Conservation (phyloP, 2,329 filamentous ascomycete species). For the Phialophora chinensis region DNA sequence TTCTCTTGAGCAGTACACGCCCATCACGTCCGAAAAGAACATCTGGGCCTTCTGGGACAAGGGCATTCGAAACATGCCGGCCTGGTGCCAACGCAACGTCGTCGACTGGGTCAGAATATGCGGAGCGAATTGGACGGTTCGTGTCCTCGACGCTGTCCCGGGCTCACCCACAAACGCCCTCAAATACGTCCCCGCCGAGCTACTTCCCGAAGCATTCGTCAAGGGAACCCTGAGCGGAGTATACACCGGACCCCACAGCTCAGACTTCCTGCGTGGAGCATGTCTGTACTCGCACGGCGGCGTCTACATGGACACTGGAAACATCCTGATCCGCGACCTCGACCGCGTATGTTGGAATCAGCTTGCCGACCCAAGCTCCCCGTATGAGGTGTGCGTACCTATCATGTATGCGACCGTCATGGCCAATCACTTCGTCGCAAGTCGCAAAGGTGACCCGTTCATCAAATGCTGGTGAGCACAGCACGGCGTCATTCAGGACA, state of each 20-base stretch:
- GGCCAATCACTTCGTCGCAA: slow-evolving; percentile 58
- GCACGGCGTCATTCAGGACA: neutral
- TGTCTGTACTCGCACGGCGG: slow-evolving; percentile 64
- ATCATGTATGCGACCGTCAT: slow-evolving; percentile 46
- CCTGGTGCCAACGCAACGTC: slow-evolving; percentile 60
- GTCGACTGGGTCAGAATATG: slow-evolving; percentile 62
- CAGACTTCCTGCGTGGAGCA: slow-evolving; percentile 64
- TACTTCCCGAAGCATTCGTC: slow-evolving; percentile 59
- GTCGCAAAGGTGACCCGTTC: slow-evolving; percentile 52
- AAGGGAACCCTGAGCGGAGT: slow-evolving; percentile 57
- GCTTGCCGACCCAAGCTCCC: slow-evolving; percentile 54
- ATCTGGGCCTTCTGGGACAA: slow-evolving; percentile 66
- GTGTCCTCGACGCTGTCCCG: slow-evolving; percentile 56
- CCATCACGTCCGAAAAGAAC: slow-evolving; percentile 52
- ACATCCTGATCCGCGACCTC: slow-evolving; percentile 64
- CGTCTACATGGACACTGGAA: slow-evolving; percentile 63
- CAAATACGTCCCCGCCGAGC: slow-evolving; percentile 55
- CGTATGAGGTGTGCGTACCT: slow-evolving; percentile 52
- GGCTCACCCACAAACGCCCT: slow-evolving; percentile 56
- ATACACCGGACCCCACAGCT: slow-evolving; percentile 61
- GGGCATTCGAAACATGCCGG: slow-evolving; percentile 57
- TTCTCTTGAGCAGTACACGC: slow-evolving; percentile 24
- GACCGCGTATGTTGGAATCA: slow-evolving; percentile 60
- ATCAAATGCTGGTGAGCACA: slow-evolving; percentile 49
- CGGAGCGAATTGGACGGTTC: slow-evolving; percentile 57